Evolutionary conservation across 106 monocot species (phyloP).

Genomic region (Dioscorea zingiberensis): DNA sequence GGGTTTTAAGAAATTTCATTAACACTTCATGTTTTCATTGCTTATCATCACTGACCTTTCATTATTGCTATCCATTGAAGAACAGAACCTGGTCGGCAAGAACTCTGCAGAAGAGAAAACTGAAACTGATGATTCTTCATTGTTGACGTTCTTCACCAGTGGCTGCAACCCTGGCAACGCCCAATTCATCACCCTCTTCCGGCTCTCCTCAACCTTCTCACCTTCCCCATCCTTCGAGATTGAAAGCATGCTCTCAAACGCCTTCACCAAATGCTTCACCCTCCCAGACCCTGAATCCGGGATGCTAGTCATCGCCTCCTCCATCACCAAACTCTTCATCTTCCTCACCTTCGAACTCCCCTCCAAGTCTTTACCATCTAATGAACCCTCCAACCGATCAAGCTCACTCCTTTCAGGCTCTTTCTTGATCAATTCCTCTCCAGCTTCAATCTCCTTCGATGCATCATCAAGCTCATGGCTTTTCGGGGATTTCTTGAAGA

Average conservation of each 20-base stretch:
- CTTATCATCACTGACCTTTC: conserved; percentile 32
- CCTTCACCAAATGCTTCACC: conserved; percentile 84
- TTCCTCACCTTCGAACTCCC: conserved; percentile 40
- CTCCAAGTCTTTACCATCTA: conserved; percentile 10
- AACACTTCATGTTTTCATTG: no score
- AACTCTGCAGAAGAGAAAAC: conserved; percentile 38
- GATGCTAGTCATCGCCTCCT: conserved; percentile 50
- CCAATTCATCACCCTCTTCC: conserved; percentile 28
- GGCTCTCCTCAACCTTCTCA: conserved; percentile 15
- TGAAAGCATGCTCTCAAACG: conserved; percentile 67
- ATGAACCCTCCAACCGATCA: background rate
- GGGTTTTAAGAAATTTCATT: no score
- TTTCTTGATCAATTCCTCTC: background rate
- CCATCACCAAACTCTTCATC: conserved; percentile 57
- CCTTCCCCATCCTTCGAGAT: conserved; percentile 30
- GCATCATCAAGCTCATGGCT: background rate
- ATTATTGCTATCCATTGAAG: conserved; percentile 45
- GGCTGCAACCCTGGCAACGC: conserved; percentile 46
- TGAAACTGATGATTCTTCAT: conserved; percentile 9
- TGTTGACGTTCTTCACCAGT: background rate
- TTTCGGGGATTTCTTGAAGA: conserved; percentile 30
- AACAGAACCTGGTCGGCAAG: conserved; percentile 30
- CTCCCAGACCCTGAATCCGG: conserved; percentile 65
- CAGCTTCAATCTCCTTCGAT: background rate
- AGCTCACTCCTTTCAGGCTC: no score